Percentiles rank a stretch among this genome's conserved stretches.
These are phyloP conservation scores for Scytalidium lignicola DNA, from an alignment of 2,329 filamentous ascomycete species.

Conservation along the genomic window DNA sequence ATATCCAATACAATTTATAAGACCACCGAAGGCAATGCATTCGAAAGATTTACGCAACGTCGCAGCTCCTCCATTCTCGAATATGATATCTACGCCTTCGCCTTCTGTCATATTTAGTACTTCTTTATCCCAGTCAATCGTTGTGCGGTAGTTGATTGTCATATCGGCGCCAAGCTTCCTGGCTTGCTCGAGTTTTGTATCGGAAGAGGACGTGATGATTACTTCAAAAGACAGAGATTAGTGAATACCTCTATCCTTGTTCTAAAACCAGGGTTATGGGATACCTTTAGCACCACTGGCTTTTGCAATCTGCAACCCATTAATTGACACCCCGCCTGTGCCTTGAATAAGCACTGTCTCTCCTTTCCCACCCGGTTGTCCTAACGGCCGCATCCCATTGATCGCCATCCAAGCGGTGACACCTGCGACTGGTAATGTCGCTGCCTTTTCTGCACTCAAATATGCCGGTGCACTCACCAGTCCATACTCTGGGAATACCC, in stretches of 20 bases:
- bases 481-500: constrained; percentile 51
- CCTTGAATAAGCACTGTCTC: constrained; percentile 48
- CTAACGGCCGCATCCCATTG: constrained; percentile 53
- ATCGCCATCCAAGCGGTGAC: constrained; percentile 63
- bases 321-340: constrained; percentile 48
- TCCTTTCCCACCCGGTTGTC: constrained; percentile 40
- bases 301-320: constrained; percentile 48
- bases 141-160: constrained; percentile 49
- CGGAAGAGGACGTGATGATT: constrained; percentile 50
- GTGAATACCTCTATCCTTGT: too few species aligned
- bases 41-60: constrained; percentile 49
- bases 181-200: constrained; percentile 44
- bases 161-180: constrained; percentile 45
- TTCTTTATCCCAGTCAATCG: constrained; percentile 44
- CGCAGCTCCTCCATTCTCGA: constrained; percentile 48
- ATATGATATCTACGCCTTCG: constrained; percentile 47
- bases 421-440: constrained; percentile 54
- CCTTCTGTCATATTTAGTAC: constrained; percentile 41
- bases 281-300: constrained; percentile 44
- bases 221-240: constrained; percentile 28
- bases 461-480: constrained; percentile 53
- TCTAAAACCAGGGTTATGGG: constrained; percentile 17
- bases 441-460: constrained; percentile 53
- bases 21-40: constrained; percentile 48
- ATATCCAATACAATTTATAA: constrained; percentile 48